Evolutionary conservation across 306 rosid genomes (phyloP).

Genomic region (Lotus japonicus): DNA sequence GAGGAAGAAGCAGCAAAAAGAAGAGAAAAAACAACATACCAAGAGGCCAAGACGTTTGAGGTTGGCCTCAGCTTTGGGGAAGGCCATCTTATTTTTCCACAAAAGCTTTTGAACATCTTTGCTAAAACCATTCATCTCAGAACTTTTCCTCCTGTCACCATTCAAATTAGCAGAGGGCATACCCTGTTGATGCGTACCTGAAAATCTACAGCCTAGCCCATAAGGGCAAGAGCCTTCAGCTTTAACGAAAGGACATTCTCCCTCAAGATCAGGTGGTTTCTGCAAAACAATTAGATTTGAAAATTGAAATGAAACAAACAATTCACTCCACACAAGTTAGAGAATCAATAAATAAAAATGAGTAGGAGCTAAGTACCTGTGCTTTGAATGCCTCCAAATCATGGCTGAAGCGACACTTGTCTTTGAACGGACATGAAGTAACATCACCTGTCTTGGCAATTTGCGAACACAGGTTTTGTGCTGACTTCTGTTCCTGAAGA

Average conservation of each 20-base stretch:
- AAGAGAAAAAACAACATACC: slow-evolving; percentile 44
- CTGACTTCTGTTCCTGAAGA: slow-evolving; percentile 68
- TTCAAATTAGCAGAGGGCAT: slow-evolving; percentile 21
- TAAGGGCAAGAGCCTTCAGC: slow-evolving; percentile 59
- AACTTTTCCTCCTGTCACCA: slow-evolving; percentile 34
- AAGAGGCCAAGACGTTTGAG: slow-evolving; percentile 69
- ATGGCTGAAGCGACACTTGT: slow-evolving; percentile 86
- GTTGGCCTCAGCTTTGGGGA: slow-evolving; percentile 67
- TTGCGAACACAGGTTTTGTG: slow-evolving; percentile 55
- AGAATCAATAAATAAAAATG: too few relatives aligned
- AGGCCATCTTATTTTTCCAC: slow-evolving; percentile 82
- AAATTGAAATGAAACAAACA: too few relatives aligned
- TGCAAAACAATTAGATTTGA: slow-evolving; percentile 15
- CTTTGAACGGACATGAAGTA: slow-evolving; percentile 57
- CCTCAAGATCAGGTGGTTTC: slow-evolving; percentile 78
- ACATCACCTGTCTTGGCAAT: slow-evolving; percentile 71
- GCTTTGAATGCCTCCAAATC: slow-evolving; percentile 68
- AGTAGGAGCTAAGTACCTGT: slow-evolving; percentile 37
- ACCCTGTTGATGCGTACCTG: slow-evolving; percentile 49
- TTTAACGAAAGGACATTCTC: slow-evolving; percentile 68
- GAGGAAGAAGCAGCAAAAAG: background rate
- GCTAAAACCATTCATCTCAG: slow-evolving; percentile 70
- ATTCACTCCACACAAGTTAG: too few relatives aligned
- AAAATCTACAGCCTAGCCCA: slow-evolving; percentile 78
- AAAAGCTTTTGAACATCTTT: slow-evolving; percentile 83